Conservation (phyloP, 1,139 yeast species). For the Tardiomyces digboiensis region DNA sequence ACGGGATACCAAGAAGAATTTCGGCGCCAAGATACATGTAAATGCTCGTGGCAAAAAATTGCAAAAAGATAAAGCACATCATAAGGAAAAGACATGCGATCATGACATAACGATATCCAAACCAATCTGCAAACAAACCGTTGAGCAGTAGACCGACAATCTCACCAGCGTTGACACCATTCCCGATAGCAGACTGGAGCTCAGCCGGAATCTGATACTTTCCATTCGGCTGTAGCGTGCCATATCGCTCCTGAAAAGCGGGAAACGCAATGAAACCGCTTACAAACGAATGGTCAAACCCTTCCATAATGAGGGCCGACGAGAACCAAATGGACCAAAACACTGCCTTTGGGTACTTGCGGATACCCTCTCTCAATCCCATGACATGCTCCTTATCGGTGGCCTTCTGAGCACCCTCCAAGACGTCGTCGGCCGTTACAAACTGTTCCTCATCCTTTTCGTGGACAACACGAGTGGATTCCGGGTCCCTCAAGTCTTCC, state of each 20-base stretch:
- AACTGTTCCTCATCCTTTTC: slow-evolving; percentile 1
- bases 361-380: slow-evolving; percentile 35
- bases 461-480: slow-evolving; percentile 1
- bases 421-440: not conserved
- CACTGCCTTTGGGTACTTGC: slow-evolving; percentile 29
- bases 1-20: slow-evolving; percentile 35
- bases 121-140: slow-evolving; percentile 31
- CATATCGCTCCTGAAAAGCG: slow-evolving; percentile 33
- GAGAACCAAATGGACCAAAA: slow-evolving; percentile 36
- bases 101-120: slow-evolving; percentile 34
- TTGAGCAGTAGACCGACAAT: slow-evolving; percentile 32
- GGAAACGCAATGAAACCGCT: slow-evolving; percentile 35
- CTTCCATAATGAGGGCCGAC: slow-evolving; percentile 36
- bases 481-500: slow-evolving; percentile 5
- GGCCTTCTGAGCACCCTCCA: not conserved
- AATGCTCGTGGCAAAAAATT: slow-evolving; percentile 33
- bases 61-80: slow-evolving; percentile 32
- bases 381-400: slow-evolving; percentile 19
- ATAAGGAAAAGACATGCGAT: slow-evolving; percentile 24
- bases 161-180: slow-evolving; percentile 30
- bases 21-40: slow-evolving; percentile 35
- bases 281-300: slow-evolving; percentile 33
- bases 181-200: slow-evolving; percentile 37
- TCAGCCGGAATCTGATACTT: slow-evolving; percentile 30
- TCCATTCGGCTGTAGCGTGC: slow-evolving; percentile 12